These are phyloP conservation scores for Phylloporus arenicola DNA, from an alignment of 768 basidiomycete genomes.

Conservation along the genomic window DNA sequence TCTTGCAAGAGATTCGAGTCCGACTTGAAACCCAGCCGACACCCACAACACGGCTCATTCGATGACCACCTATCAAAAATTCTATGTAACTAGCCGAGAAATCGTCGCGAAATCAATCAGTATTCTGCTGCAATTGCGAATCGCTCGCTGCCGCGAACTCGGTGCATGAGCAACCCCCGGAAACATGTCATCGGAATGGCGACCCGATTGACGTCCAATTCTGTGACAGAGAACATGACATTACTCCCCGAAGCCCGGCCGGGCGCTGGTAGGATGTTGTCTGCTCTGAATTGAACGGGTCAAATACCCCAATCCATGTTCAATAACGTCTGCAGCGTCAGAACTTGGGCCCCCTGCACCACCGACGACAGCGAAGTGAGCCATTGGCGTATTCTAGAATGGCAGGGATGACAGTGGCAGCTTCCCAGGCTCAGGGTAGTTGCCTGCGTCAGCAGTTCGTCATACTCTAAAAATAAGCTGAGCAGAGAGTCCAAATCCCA, in stretches of 20 bases:
- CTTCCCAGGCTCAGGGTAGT: conserved; percentile 85
- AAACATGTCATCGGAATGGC: conserved; percentile 44
- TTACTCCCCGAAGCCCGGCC: conserved; percentile 41
- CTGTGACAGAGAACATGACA: conserved; percentile 25
- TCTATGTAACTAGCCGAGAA: not conserved
- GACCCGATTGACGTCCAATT: conserved; percentile 63
- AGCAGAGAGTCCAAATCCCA: too few species aligned
- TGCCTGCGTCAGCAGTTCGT: conserved; percentile 44
- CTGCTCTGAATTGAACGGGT: conserved; percentile 75
- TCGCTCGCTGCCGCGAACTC: conserved; percentile 69
- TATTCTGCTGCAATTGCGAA: conserved; percentile 91
- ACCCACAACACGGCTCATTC: not conserved
- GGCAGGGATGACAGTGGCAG: conserved; percentile 84
- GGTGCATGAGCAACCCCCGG: not conserved
- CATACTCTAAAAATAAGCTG: not conserved
- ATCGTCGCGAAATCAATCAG: conserved; percentile 27
- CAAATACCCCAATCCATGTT: conserved; percentile 77
- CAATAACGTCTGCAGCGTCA: conserved; percentile 75
- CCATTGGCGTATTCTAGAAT: conserved; percentile 78
- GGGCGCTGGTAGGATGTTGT: conserved; percentile 51
- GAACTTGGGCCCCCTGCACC: conserved; percentile 90
- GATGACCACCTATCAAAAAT: not conserved
- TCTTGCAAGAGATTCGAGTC: not conserved
- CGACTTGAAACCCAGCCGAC: not conserved
- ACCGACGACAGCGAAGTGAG: conserved; percentile 65